Evolutionary conservation across 441 rosid species (phyloP).

Genomic region (Gossypium gossypioides): DNA sequence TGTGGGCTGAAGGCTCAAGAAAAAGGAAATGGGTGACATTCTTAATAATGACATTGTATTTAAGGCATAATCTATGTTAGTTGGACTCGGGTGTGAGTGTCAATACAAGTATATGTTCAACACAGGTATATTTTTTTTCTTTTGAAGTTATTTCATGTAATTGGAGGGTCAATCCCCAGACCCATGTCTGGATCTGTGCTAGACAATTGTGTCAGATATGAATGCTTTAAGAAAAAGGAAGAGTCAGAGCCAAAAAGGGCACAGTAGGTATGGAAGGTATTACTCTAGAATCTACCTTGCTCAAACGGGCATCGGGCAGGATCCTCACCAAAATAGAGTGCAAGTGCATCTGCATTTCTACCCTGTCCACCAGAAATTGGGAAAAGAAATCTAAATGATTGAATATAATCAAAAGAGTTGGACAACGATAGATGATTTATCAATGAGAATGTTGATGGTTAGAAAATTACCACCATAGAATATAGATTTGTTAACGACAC

Average conservation of each 20-base stretch:
- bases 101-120: background rate
- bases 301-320: conserved; percentile 92
- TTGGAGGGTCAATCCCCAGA: background rate
- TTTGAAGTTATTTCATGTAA: background rate
- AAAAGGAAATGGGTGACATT: background rate
- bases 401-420: conserved; percentile 2
- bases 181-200: background rate
- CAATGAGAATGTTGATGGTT: background rate
- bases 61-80: background rate
- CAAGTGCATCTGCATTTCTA: conserved; percentile 95
- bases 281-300: conserved; percentile 54
- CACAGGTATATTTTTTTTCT: background rate
- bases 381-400: conserved; percentile 6
- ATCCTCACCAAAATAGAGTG: conserved; percentile 91
- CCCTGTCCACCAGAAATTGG: conserved; percentile 49
- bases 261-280: background rate
- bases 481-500: conserved; percentile 63
- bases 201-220: background rate
- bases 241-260: background rate
- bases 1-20: background rate
- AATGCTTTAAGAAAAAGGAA: background rate
- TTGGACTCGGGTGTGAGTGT: background rate
- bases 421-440: background rate
- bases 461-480: conserved; percentile 62
- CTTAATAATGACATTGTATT: background rate